A percentile compares a stretch with the other conserved stretches of the same genome.
phyloP scores from a whole-genome alignment of 495 filamentous ascomycete genomes.

The Parmelia sp. region DNA sequence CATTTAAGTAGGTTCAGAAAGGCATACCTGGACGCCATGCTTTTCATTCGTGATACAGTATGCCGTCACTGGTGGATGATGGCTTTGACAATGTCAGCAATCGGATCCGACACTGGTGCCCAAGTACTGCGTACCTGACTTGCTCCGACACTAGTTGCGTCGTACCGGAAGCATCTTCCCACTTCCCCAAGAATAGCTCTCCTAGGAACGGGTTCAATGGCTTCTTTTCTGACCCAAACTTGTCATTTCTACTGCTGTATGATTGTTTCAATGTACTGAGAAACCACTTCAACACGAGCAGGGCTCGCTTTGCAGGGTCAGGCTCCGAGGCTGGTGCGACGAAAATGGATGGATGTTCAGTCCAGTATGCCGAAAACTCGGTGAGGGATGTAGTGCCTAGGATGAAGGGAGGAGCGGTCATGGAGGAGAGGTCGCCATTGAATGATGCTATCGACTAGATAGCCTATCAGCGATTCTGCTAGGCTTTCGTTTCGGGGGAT shows the following conservation, averaged over 20 bases:
- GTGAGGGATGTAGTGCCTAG: constrained; percentile 84
- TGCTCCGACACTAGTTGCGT: constrained; percentile 71
- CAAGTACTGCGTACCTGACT: constrained; percentile 54
- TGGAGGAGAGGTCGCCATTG: constrained; percentile 87
- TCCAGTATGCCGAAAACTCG: constrained; percentile 96
- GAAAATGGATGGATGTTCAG: constrained; percentile 83
- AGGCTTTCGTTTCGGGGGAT: background rate
- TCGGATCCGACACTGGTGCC: background rate
- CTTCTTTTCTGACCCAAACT: constrained; percentile 93
- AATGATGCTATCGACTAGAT: constrained; percentile 86
- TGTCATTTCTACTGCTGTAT: constrained; percentile 85
- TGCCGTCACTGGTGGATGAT: constrained; percentile 95
- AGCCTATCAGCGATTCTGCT: constrained; percentile 7
- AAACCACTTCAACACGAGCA: constrained; percentile 95
- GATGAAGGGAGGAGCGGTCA: constrained; percentile 95
- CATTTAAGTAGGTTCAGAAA: background rate
- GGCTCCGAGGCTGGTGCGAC: constrained; percentile 75
- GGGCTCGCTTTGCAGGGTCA: constrained; percentile 74
- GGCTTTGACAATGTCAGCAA: constrained; percentile 44
- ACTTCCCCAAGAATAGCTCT: constrained; percentile 84
- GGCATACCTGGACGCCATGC: constrained; percentile 61
- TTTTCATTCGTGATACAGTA: constrained; percentile 85
- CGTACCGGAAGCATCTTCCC: constrained; percentile 69
- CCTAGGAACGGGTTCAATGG: constrained; percentile 88
- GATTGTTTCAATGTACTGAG: constrained; percentile 91